Base-by-base conservation (phyloP, 441 rosid species). In the Bruguiera hainesii region DNA sequence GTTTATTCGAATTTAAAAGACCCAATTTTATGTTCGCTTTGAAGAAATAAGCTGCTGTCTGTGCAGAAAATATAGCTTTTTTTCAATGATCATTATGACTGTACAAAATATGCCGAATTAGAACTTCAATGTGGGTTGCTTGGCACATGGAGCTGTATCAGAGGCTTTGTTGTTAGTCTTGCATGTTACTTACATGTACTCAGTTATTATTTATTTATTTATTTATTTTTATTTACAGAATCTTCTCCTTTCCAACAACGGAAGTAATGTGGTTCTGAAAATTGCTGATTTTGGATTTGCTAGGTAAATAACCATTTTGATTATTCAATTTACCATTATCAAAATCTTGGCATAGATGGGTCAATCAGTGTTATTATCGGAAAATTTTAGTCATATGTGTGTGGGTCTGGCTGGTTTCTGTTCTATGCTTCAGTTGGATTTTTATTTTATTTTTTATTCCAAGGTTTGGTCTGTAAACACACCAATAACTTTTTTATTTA, bases 251-350 rank as follows among this genome's bases (percentile, higher is more conserved):
- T 83, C 90, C 66, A 78, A 84, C 68, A 88, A 73, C 63, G 90
- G 85, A 46, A 73, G 78, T 57, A 81, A 73, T 72, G 87, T 93
- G 64, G 80, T 78, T 74, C 75, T 95, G 78, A 95, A 90, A 91
- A 92, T 95, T 71, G 98, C 99, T 5, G 99, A 95, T 80, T 95
- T 95, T 83, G 99, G 99, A 78, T 95, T 95, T 83, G 99, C 99
- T 57, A 90, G 99, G 99, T 92, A 85, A 63, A 50, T 70, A 23
- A 56, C 49, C 7, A 18, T 48, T 7, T 26, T 64, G 19, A 62
- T 56, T 9, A 28, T 64, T 55, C 16, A 8, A 16, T 26, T 25
- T 28, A 21, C 46, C 52, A 59, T 69, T 33, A 13, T 57, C 21
- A 13, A 11, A 31, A 60, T 16, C 10, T 61, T 57, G 28, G 10